Evolutionary conservation across 2,329 filamentous ascomycete species (phyloP).

Genomic region (Juglanconis oblonga): DNA sequence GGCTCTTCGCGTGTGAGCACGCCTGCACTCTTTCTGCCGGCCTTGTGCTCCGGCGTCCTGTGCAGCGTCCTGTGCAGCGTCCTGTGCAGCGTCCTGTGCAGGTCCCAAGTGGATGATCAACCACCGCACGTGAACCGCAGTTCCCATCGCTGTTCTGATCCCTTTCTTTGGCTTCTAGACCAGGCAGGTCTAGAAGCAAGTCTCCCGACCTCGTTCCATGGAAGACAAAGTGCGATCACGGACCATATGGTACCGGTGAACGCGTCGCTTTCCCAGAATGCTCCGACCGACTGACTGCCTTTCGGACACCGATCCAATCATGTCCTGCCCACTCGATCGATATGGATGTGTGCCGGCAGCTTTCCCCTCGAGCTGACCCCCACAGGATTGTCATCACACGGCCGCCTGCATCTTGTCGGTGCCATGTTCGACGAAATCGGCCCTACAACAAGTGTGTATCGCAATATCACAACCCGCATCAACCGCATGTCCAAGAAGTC

Average conservation of each 20-base stretch:
- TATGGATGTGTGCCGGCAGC: background rate
- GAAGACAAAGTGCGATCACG: background rate
- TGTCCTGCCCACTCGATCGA: background rate
- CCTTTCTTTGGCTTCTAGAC: background rate
- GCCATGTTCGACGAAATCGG: constrained; percentile 1
- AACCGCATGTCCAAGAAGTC: background rate
- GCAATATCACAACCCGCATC: background rate
- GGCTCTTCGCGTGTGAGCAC: too few species aligned
- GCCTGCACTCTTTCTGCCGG: background rate
- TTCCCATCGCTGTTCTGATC: background rate
- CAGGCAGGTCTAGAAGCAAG: background rate
- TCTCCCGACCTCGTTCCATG: background rate
- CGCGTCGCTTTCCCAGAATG: background rate
- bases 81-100: background rate
- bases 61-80: background rate
- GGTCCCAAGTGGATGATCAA: background rate
- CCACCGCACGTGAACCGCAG: background rate
- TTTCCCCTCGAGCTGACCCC: constrained; percentile 11
- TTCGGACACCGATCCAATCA: constrained; percentile 12
- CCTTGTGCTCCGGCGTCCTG: background rate
- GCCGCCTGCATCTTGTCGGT: constrained; percentile 5
- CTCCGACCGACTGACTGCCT: background rate
- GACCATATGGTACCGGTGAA: background rate
- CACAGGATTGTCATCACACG: constrained; percentile 14
- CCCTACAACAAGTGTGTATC: constrained; percentile 5